Base-by-base conservation (phyloP, 1,284 basidiomycete genomes). In the Schizopora paradoxa region DNA sequence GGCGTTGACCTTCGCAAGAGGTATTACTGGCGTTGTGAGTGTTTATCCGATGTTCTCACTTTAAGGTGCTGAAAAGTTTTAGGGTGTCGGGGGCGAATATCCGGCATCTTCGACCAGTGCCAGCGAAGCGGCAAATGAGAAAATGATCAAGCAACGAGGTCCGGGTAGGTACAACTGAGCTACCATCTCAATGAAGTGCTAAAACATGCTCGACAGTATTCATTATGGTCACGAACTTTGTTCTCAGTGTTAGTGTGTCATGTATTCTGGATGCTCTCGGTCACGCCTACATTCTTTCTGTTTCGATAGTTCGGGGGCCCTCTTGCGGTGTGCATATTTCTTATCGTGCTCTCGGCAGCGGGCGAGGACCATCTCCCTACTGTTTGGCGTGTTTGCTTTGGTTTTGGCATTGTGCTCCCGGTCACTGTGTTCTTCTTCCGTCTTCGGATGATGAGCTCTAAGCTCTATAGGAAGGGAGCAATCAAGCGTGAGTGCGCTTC, bases 41-140 rank as follows among this genome's bases (percentile, higher is more conserved):
- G 14, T 27, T 51, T 29, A 33, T 23, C 40, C 23, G 23, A 10
- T 22, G 45, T 31, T n/a, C 11, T 41, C 41, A 34, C n/a, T n/a
- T n/a, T n/a, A n/a, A n/a, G n/a, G n/a, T n/a, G n/a, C n/a, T n/a
- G n/a, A n/a, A n/a, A n/a, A 6, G 37, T 52, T 21, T 53, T 28
- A 80, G 76, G 80, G 83, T 47, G 82, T 82, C 5, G 83, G 85
- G 19, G 85, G 86, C 10, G 85, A 89, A 66, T 90, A 89, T 60
- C 84, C 86, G 0, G 82, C 82, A 2, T 82, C 79, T 8, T 79
- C 76, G 1, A 78, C 82, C 0, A 73, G 71, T 25, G 82, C 82
- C 1, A 77, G 73, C 33, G 84, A 88, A 59, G 77, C 83, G 26
- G 82, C 83, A 7, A 88, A 89, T 56, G 85, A 89, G 63, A 76